Evolutionary conservation across 1,139 yeast species (phyloP).

Genomic region (Pichia sp.): DNA sequence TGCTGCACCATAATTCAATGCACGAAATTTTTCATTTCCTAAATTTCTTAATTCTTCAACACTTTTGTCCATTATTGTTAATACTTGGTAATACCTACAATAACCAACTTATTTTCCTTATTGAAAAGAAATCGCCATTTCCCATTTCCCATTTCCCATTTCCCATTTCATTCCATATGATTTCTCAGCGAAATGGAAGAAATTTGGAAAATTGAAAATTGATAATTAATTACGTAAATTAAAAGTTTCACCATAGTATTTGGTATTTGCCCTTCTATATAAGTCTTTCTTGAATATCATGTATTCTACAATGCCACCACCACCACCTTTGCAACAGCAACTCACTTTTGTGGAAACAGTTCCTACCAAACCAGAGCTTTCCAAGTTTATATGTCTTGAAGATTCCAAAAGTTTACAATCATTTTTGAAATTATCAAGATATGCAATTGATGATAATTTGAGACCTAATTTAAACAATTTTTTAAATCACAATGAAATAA

Average conservation of each 20-base stretch:
- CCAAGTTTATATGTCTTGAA: conserved; percentile 33
- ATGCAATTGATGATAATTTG: conserved; percentile 38
- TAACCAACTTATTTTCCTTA: background rate
- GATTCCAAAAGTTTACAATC: conserved; percentile 34
- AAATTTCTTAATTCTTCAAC: conserved; percentile 24
- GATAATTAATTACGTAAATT: background rate
- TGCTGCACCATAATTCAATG: conserved; percentile 30
- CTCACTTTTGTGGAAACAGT: conserved; percentile 16
- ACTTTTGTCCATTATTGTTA: background rate
- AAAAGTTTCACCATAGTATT: background rate
- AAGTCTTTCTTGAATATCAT: background rate
- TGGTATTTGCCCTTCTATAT: background rate
- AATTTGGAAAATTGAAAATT: background rate
- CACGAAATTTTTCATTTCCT: conserved; percentile 31
- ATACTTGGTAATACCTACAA: background rate
- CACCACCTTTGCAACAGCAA: background rate
- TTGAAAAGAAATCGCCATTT: no score
- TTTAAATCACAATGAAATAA: conserved; percentile 25
- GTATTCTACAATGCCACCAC: background rate
- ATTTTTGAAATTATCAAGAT: conserved; percentile 37
- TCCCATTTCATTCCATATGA: background rate
- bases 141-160: background rate
- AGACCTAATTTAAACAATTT: conserved; percentile 34
- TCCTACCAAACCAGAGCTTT: conserved; percentile 21
- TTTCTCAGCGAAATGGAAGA: background rate